Conservation (phyloP, 2,329 filamentous ascomycete species). For the Paraconiothyrium brasiliense region DNA sequence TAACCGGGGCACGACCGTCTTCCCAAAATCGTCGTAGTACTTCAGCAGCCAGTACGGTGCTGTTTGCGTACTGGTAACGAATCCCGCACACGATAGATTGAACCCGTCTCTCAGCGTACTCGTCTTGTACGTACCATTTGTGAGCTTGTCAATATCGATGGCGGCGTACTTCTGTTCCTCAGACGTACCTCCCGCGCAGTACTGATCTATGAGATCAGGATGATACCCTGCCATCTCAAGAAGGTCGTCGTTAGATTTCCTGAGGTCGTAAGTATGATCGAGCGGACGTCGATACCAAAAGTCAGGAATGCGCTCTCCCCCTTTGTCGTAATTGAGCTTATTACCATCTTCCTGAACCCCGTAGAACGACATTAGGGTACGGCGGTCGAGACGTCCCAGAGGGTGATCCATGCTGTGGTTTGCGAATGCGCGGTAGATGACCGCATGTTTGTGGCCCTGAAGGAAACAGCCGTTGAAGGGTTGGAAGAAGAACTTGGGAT, state of each 20-base stretch:
- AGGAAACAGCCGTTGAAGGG: constrained; percentile 19
- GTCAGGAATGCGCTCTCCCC: constrained; percentile 54
- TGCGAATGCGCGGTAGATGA: constrained; percentile 16
- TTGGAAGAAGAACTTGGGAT: constrained; percentile 21
- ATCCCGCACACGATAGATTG: constrained; percentile 20
- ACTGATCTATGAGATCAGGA: constrained; percentile 20
- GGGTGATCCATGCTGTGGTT: constrained; percentile 22
- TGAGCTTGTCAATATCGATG: constrained; percentile 35
- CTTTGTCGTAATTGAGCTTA: constrained; percentile 38
- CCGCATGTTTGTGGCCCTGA: constrained; percentile 14
- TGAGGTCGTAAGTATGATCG: constrained; percentile 21
- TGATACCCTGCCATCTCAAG: constrained; percentile 19
- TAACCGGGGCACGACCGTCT: constrained; percentile 16
- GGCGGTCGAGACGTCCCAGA: constrained; percentile 17
- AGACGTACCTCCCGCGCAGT: constrained; percentile 21
- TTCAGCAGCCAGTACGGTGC: constrained; percentile 18
- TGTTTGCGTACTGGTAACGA: constrained; percentile 12
- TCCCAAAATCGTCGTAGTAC: constrained; percentile 18
- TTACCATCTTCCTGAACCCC: constrained; percentile 12
- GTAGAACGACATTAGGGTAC: constrained; percentile 23
- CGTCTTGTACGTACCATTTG: constrained; percentile 35
- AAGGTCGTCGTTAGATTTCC: constrained; percentile 23
- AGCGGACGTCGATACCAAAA: constrained; percentile 47
- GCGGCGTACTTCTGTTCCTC: constrained; percentile 12
- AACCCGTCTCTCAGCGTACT: constrained; percentile 30